Base-by-base conservation (phyloP, 2,329 filamentous ascomycete species). In the Phialophora chinensis region DNA sequence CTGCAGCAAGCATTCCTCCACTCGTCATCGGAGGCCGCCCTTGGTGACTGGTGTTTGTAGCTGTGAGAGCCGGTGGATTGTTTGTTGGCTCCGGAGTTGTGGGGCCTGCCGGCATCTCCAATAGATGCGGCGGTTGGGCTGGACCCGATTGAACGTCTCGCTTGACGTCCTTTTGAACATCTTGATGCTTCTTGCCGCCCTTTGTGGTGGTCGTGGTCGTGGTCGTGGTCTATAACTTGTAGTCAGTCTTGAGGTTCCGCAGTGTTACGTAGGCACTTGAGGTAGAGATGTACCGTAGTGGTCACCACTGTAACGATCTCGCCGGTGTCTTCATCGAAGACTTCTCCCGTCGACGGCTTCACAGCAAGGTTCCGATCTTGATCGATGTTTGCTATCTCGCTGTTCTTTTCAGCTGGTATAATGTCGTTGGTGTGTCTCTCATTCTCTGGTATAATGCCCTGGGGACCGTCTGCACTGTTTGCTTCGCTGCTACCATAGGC, bases 291-390 rank as follows among this genome's bases (percentile, higher is more conserved):
- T 44, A 61, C 59, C 1, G 71, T 72, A 2, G 71, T 72, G 8
- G 71, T 72, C 49, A 72, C 71, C 7, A 71, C 68, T 11, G 71
- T 72, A 17, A 72, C 68, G n/a, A 72, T 63, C 38, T 72, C 69
- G 12, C 71, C 71, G 10, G 71, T 72, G 31, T 72, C 71, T 52
- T 71, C 66, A 53, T 72, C 71, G 62, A 71, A 70, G 7, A 72
- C 71, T 54, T 72, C 68, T 23, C 71, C 71, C 4, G 69, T 72
- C 17, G 69, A 69, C 11, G 65, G 68, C 50, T 67, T 69, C 29
- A 72, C 44, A 5, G 67, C 68, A n/a, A 72, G 65, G 56, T 72
- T 72, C 54, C 69, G 49, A 44, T 63, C 60, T 44, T 68, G 69
- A 44, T 72, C 68, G 50, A 71, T 71, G 60, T 71, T 70, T 47